These are phyloP conservation scores for Penicillium paradoxum DNA, from an alignment of 495 filamentous ascomycete genomes.

Conservation along the genomic window DNA sequence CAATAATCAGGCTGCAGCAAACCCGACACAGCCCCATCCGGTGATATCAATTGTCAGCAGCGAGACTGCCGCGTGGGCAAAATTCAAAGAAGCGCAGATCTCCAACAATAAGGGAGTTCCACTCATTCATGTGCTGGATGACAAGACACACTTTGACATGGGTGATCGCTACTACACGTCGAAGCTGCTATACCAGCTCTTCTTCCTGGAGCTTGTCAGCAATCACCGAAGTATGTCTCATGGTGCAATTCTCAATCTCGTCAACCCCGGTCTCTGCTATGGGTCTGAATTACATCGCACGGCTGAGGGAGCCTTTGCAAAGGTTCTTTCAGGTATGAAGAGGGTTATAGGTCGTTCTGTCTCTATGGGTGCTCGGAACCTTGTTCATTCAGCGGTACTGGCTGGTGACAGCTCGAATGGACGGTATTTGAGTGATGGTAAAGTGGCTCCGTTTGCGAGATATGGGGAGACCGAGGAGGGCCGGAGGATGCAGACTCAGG, in stretches of 20 bases:
- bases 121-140: constrained; percentile 42
- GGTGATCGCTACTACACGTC: constrained; percentile 34
- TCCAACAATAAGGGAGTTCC: constrained; percentile 22
- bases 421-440: background rate
- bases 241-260: constrained; percentile 46
- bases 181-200: constrained; percentile 41
- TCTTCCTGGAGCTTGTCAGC: constrained; percentile 37
- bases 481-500: background rate
- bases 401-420: constrained; percentile 4
- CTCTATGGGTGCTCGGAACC: constrained; percentile 8
- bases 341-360: constrained; percentile 23
- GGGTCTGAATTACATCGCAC: constrained; percentile 39
- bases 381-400: constrained; percentile 22
- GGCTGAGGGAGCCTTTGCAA: constrained; percentile 8
- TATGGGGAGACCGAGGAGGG: background rate
- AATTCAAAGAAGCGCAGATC: constrained; percentile 20
- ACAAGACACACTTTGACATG: constrained; percentile 29
- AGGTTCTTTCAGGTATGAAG: constrained; percentile 16
- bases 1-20: constrained; percentile 13
- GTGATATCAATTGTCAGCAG: constrained; percentile 20
- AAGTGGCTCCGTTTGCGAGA: background rate
- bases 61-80: constrained; percentile 12
- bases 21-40: constrained; percentile 16
- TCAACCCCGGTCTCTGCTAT: constrained; percentile 40
- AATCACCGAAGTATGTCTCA: constrained; percentile 29